These are phyloP conservation scores for Puccinia hordei DNA, from an alignment of 1,284 basidiomycete genomes.

Conservation along the genomic window DNA sequence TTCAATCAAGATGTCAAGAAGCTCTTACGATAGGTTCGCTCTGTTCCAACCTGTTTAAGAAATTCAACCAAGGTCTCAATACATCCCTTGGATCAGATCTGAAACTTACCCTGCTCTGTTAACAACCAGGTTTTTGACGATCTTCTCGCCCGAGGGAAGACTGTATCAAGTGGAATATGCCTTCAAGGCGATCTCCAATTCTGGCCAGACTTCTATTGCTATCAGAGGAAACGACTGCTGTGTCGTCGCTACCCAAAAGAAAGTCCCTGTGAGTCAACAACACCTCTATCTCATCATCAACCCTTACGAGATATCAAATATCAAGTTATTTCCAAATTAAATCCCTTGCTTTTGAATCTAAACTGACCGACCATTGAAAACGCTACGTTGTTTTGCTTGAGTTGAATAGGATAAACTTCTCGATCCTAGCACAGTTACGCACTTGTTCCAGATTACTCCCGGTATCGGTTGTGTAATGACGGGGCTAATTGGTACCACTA, in stretches of 20 bases:
- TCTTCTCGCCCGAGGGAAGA: slow-evolving; percentile 63
- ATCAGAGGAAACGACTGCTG: slow-evolving; percentile 91
- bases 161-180: slow-evolving; percentile 98
- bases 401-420: slow-evolving; percentile 85
- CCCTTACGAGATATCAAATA: neutral
- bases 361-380: neutral
- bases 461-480: slow-evolving; percentile 98
- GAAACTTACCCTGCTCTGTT: neutral
- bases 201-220: slow-evolving; percentile 89
- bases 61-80: neutral
- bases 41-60: neutral
- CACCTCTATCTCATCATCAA: neutral
- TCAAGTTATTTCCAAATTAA: neutral
- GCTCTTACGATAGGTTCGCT: slow-evolving; percentile 21
- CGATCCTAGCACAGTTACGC: slow-evolving; percentile 90
- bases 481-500: slow-evolving; percentile 75
- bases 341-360: neutral
- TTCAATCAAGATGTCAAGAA: slow-evolving; percentile 2
- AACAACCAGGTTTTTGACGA: slow-evolving; percentile 59
- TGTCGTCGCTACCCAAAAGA: slow-evolving; percentile 96
- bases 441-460: slow-evolving; percentile 93
- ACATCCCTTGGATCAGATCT: neutral
- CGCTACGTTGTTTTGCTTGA: neutral
- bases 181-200: slow-evolving; percentile 97
- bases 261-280: slow-evolving; percentile 75